Evolutionary conservation across 1,139 yeast species (phyloP), one percentile per base, ranked within the genome.

Genomic region (Hemisphaericaspora xylanilytica): DNA sequence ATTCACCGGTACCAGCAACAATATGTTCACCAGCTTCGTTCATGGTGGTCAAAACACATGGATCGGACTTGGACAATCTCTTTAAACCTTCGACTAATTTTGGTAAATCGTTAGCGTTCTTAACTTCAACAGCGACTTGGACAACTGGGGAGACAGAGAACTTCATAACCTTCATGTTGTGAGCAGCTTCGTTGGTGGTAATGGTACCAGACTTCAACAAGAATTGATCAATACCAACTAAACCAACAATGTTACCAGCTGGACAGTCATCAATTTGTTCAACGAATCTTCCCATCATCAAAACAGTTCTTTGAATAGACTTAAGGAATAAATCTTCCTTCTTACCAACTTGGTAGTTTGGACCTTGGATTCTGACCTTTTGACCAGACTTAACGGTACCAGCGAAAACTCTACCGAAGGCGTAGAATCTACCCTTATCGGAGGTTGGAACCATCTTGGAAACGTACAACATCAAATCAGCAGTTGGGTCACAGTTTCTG

Each of bases 401-500:
- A 61, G 97, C 86, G 80, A 92, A 92, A 72, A 92, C 97, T 83
- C 98, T 94, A 75, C 98, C 98, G 80, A 92, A 92, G 68, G 98
- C 98, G 85, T 89, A 92, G 96, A 92, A 92, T 81, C 98, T 90
- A 84, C 98, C 98, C 83, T 90, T 92, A 76, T 92, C 98, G 61
- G 97, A 90, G 68, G 98, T 92, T 75, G 98, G 98, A 61, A 92
- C 97, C 98, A 92, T 92, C 96, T 92, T 92, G 77, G 98, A 92
- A 67, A 92, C 92, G 89, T 92, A 92, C 72, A 92, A 82, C 98
- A 92, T 92, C 70, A 92, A 86, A 69, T 92, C 97, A 61, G 95
- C 96, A 66, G 75, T 85, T 67, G 98, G 97, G 79, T 92, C 97
- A 85, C 98, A 92, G 84, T 85, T 85, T 80, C 83, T 88, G 78